These are phyloP conservation scores for Pilatotrama ljubarskyi DNA, from an alignment of 768 basidiomycete species.

Conservation along the genomic window DNA sequence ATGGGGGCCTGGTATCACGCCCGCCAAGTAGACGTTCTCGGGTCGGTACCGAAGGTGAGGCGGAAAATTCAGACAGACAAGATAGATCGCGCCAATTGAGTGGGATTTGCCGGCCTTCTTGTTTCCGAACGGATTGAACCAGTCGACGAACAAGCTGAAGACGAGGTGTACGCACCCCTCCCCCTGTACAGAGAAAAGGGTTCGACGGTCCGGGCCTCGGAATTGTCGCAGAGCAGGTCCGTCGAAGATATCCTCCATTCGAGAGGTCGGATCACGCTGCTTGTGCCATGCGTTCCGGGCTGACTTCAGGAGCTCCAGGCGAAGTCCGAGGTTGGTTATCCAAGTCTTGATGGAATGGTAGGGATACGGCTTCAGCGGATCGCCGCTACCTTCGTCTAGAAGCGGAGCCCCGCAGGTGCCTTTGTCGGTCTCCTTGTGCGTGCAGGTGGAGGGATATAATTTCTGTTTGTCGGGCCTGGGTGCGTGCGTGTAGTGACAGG, in stretches of 20 bases:
- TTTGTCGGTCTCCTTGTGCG: too few relatives aligned
- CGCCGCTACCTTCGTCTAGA: too few relatives aligned
- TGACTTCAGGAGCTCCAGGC: too few relatives aligned
- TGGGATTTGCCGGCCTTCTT: not conserved
- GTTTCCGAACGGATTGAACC: not conserved
- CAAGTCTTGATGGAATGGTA: too few relatives aligned
- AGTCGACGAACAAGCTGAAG: not conserved
- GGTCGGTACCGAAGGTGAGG: slow-evolving; percentile 31
- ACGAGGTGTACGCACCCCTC: not conserved
- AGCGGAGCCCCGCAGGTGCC: too few relatives aligned
- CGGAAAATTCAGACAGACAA: slow-evolving; percentile 26
- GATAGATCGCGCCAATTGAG: slow-evolving; percentile 2
- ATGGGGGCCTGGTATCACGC: slow-evolving; percentile 28
- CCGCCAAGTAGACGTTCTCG: slow-evolving; percentile 35
- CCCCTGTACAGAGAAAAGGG: not conserved
- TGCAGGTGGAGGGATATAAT: too few relatives aligned
- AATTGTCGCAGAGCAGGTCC: not conserved
- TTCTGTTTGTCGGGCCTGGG: too few relatives aligned
- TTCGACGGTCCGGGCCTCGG: not conserved
- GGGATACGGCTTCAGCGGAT: too few relatives aligned
- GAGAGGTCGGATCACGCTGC: too few relatives aligned
- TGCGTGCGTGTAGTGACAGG: too few relatives aligned
- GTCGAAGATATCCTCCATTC: not conserved
- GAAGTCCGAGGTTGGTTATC: too few relatives aligned
- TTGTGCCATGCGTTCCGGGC: too few relatives aligned